A percentile compares a stretch with the other conserved stretches of the same genome.
Conservation (phyloP, 2,329 filamentous ascomycete genomes). For the Xylaria sp. region DNA sequence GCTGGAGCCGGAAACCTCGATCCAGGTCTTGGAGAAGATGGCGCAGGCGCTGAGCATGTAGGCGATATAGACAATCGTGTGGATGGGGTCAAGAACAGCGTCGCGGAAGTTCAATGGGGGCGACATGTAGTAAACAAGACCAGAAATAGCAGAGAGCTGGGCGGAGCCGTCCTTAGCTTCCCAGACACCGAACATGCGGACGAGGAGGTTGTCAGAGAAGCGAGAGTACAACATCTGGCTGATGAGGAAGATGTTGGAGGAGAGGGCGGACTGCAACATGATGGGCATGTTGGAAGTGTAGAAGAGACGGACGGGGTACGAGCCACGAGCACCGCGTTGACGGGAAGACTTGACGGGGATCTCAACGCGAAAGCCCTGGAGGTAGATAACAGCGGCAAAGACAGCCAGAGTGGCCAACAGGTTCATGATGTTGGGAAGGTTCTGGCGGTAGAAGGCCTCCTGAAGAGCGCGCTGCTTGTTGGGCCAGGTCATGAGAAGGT, state of each 20-base stretch:
- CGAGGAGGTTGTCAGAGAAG: constrained; percentile 97
- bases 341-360: constrained; percentile 99
- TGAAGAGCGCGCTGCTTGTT: constrained; percentile 98
- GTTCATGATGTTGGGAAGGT: constrained; percentile 99
- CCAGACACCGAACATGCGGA: constrained; percentile 96
- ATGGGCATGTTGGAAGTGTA: constrained; percentile 99
- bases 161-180: constrained; percentile 93
- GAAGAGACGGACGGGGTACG: constrained; percentile 97
- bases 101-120: constrained; percentile 97
- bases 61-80: constrained; percentile 88
- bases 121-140: constrained; percentile 99
- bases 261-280: constrained; percentile 98
- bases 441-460: constrained; percentile 99
- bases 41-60: constrained; percentile 99
- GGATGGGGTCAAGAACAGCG: constrained; percentile 91
- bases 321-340: constrained; percentile 96
- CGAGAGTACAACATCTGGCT: constrained; percentile 99
- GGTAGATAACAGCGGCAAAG: constrained; percentile 98
- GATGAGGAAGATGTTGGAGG: constrained; percentile 98
- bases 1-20: constrained; percentile 96
- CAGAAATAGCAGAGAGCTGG: constrained; percentile 88
- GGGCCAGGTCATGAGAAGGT: constrained; percentile 95
- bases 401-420: constrained; percentile 86
- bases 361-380: constrained; percentile 98
- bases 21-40: constrained; percentile 99